Percentiles rank a stretch among this genome's conserved stretches.
These are phyloP conservation scores for Penicillium dipodomyicola DNA, from an alignment of 495 filamentous ascomycete genomes.

Conservation along the genomic window DNA sequence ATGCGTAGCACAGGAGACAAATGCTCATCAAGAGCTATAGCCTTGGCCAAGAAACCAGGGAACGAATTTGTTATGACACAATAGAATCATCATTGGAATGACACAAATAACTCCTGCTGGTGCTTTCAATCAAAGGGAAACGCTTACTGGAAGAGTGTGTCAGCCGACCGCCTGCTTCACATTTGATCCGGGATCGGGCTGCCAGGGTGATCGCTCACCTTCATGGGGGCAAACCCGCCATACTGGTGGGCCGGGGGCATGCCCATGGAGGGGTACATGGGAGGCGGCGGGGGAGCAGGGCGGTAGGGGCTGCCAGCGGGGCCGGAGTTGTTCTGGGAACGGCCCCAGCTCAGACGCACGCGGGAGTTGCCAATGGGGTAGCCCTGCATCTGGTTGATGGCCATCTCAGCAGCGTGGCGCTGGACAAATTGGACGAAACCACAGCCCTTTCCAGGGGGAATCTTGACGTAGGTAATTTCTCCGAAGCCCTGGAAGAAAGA, in stretches of 20 bases:
- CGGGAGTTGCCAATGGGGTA: conserved; percentile 99
- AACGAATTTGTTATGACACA: conserved; percentile 47
- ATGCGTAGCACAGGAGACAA: conserved; percentile 44
- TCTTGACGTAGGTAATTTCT: conserved; percentile 99
- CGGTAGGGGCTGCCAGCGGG: conserved; percentile 96
- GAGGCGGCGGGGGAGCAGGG: conserved; percentile 86
- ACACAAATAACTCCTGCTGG: conserved; percentile 49
- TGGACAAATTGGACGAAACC: conserved; percentile 99
- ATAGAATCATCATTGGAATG: conserved; percentile 48
- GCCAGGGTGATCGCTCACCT: conserved; percentile 55
- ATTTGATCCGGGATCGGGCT: conserved; percentile 33
- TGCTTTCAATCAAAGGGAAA: conserved; percentile 47
- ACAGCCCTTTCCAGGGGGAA: conserved; percentile 97
- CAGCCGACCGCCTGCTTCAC: conserved; percentile 36
- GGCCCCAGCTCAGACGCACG: conserved; percentile 94
- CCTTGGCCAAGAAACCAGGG: conserved; percentile 35
- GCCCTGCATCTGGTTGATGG: conserved; percentile 99
- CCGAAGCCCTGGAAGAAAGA: conserved; percentile 99
- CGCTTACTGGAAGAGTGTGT: conserved; percentile 42
- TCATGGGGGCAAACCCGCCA: conserved; percentile 71
- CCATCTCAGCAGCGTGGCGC: conserved; percentile 98
- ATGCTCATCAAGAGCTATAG: conserved; percentile 51
- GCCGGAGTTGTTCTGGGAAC: conserved; percentile 98
- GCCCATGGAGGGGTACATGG: conserved; percentile 82
- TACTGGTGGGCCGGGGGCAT: conserved; percentile 73